phyloP scores from a whole-genome alignment of 306 rosid genomes.

The Canavalia gladiata region DNA sequence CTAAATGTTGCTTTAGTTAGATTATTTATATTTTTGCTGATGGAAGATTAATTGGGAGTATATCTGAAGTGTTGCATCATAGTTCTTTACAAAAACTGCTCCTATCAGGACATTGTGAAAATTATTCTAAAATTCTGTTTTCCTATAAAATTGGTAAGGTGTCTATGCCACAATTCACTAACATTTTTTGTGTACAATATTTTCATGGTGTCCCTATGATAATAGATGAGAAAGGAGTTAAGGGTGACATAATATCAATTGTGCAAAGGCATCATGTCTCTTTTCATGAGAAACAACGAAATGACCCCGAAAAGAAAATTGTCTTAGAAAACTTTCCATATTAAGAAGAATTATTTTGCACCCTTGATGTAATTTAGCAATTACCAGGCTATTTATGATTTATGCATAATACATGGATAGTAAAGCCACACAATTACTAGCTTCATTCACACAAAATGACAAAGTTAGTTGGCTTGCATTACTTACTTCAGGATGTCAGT shows the following conservation, averaged over 20 bases:
- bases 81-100: neutral
- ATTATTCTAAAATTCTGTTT: neutral
- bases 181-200: neutral
- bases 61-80: slow-evolving; percentile 9
- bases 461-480: slow-evolving; percentile 35
- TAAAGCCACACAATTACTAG: slow-evolving; percentile 25
- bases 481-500: slow-evolving; percentile 82
- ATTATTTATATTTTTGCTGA: neutral
- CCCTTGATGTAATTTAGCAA: slow-evolving; percentile 17
- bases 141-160: slow-evolving; percentile 9
- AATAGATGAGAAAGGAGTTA: neutral
- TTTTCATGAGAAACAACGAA: slow-evolving; percentile 17
- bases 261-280: neutral
- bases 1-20: neutral
- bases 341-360: neutral
- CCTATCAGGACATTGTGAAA: neutral
- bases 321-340: neutral
- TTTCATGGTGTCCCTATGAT: slow-evolving; percentile 9
- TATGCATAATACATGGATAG: neutral
- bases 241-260: neutral
- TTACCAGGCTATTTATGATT: slow-evolving; percentile 2
- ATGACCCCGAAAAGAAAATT: neutral
- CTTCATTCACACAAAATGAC: slow-evolving; percentile 22
- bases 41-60: neutral
- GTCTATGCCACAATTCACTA: neutral